Conservation (phyloP, 2,329 filamentous ascomycete species). For the Emergomyces orientalis region DNA sequence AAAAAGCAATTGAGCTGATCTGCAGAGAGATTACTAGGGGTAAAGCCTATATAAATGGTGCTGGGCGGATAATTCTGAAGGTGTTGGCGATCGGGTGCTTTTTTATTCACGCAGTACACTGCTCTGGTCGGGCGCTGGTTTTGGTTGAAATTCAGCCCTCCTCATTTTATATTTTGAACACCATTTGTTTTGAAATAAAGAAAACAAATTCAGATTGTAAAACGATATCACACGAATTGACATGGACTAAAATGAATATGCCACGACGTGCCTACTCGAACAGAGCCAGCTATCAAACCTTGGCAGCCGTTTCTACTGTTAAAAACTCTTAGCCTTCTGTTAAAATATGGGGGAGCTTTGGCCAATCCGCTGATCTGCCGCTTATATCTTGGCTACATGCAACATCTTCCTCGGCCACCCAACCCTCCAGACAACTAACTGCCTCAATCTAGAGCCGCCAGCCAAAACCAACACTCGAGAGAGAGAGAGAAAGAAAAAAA, state of each 20-base stretch:
- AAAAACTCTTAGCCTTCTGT: no score
- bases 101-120: neutral
- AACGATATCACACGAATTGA: no score
- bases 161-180: neutral
- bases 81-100: neutral
- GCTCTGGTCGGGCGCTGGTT: neutral
- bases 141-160: neutral
- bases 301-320: no score
- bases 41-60: neutral
- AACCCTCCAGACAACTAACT: neutral
- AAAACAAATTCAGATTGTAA: neutral
- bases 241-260: no score
- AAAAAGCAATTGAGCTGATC: neutral
- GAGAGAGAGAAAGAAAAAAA: neutral
- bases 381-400: neutral
- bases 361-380: neutral
- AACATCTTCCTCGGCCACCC: neutral
- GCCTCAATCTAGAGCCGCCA: neutral
- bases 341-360: neutral
- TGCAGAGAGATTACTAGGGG: neutral
- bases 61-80: neutral
- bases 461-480: neutral
- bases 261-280: no score
- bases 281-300: no score
- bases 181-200: neutral